phyloP scores from a whole-genome alignment of 2,329 filamentous ascomycete genomes.

The Neofusicoccum sp. region DNA sequence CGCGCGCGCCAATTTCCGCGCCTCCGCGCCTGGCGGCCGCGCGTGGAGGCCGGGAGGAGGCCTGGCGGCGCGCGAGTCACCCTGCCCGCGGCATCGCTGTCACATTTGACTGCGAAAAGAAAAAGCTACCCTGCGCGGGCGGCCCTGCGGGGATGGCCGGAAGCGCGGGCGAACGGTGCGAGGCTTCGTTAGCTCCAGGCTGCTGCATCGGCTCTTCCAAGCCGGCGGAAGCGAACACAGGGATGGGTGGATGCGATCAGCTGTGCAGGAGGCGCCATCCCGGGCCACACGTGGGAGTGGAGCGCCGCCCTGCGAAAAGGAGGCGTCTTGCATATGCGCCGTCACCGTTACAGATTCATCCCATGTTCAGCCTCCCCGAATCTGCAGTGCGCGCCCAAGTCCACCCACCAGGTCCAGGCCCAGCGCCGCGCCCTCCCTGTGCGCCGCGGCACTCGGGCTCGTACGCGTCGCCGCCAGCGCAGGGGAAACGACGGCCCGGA shows the following conservation, averaged over 20 bases:
- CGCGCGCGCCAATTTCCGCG: constrained; percentile 1
- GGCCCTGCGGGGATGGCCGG: constrained; percentile 34
- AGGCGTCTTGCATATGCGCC: constrained; percentile 20
- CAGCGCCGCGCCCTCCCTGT: neutral
- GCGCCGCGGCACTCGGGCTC: neutral
- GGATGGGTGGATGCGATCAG: constrained; percentile 28
- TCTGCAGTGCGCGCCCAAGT: neutral
- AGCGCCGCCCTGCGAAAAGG: constrained; percentile 15
- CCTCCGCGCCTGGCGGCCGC: neutral
- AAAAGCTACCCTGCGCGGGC: neutral
- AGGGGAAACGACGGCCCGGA: constrained; percentile 8
- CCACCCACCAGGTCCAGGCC: neutral
- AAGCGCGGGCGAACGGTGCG: constrained; percentile 33
- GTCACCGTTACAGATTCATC: constrained; percentile 16
- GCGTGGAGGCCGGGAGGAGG: constrained; percentile 4
- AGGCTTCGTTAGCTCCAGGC: constrained; percentile 24
- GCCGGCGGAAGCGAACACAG: constrained; percentile 37
- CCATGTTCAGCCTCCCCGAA: constrained; percentile 17
- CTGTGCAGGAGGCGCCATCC: constrained; percentile 29
- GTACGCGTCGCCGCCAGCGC: constrained; percentile 6
- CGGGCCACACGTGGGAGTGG: constrained; percentile 35
- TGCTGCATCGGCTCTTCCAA: constrained; percentile 34
- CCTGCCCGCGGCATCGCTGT: neutral
- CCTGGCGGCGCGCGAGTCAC: neutral
- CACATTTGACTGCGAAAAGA: neutral